A percentile compares a stretch with the other conserved stretches of the same genome.
phyloP scores from a whole-genome alignment of 2,329 filamentous ascomycete species.

The Alternaria viburni region DNA sequence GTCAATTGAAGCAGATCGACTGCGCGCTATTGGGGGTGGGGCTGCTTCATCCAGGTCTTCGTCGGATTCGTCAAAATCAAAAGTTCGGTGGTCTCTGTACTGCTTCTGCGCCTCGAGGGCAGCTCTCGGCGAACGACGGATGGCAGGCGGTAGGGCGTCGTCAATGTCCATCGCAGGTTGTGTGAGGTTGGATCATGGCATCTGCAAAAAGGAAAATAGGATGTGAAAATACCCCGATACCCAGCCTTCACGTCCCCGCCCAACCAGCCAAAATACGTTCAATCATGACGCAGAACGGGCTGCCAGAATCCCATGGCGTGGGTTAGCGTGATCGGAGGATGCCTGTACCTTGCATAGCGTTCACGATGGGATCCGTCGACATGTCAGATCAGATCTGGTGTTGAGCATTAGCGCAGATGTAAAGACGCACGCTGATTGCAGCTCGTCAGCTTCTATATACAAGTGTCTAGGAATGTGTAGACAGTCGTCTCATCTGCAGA shows the following conservation, averaged over 20 bases:
- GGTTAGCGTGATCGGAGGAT: slow-evolving; percentile 9
- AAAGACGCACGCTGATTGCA: not conserved
- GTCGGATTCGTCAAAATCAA: slow-evolving; percentile 15
- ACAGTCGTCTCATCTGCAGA: not conserved
- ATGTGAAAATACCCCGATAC: slow-evolving; percentile 1
- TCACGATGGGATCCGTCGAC: slow-evolving; percentile 1
- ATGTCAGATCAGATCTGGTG: not conserved
- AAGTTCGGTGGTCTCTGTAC: slow-evolving; percentile 14
- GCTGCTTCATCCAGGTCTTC: slow-evolving; percentile 23
- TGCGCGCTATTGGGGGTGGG: slow-evolving; percentile 26
- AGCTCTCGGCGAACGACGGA: slow-evolving; percentile 29
- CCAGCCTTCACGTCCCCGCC: slow-evolving; percentile 8
- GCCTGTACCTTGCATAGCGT: slow-evolving; percentile 13
- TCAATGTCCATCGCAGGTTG: slow-evolving; percentile 24
- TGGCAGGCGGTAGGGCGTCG: slow-evolving; percentile 19
- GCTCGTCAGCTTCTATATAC: not conserved
- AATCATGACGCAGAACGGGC: slow-evolving; percentile 14
- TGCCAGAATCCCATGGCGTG: slow-evolving; percentile 8
- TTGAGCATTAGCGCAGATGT: not conserved
- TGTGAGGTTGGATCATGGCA: slow-evolving; percentile 4
- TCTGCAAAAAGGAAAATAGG: slow-evolving; percentile 3
- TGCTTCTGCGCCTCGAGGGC: slow-evolving; percentile 21
- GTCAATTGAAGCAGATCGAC: slow-evolving; percentile 15
- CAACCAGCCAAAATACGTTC: not conserved
- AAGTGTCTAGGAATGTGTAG: not conserved